Percentiles rank a stretch among this genome's conserved stretches.
These are phyloP conservation scores for Flaveria sonorensis DNA, from an alignment of 129 eudicot species.

Conservation along the genomic window DNA sequence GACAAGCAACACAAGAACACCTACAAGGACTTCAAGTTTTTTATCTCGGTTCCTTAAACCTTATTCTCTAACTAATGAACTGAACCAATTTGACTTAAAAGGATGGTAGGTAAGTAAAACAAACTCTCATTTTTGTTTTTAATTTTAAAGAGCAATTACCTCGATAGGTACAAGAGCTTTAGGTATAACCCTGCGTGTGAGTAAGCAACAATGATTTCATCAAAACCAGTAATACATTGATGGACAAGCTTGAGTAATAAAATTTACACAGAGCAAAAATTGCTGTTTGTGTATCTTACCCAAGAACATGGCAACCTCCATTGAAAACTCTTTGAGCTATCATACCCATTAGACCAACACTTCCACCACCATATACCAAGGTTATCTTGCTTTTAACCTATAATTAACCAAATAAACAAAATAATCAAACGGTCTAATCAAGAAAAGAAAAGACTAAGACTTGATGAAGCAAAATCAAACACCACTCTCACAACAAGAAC, in stretches of 20 bases:
- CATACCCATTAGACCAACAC: constrained; percentile 96
- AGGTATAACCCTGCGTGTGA: constrained; percentile 80
- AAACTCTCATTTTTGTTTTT: neutral
- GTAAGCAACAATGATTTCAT: constrained; percentile 25
- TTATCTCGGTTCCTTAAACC: neutral
- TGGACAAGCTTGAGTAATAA: neutral
- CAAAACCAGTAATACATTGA: constrained; percentile 10
- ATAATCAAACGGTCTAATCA: neutral
- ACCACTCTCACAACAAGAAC: constrained; percentile 1
- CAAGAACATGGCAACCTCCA: constrained; percentile 95
- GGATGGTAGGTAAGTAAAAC: constrained; percentile 5
- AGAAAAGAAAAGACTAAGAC: neutral
- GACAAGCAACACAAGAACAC: neutral
- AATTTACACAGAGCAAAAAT: constrained; percentile 5
- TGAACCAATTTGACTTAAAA: neutral
- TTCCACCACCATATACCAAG: constrained; percentile 98
- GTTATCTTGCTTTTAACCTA: constrained; percentile 81
- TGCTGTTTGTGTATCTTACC: constrained; percentile 48
- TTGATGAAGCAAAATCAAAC: constrained; percentile 19
- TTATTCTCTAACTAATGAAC: neutral
- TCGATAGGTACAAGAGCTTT: constrained; percentile 90
- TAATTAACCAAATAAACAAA: constrained; percentile 4
- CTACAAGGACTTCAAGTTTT: neutral
- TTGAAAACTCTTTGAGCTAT: constrained; percentile 72
- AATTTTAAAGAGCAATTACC: constrained; percentile 46